Base-by-base conservation (phyloP, 306 rosid genomes). In the Vigna trinervia region DNA sequence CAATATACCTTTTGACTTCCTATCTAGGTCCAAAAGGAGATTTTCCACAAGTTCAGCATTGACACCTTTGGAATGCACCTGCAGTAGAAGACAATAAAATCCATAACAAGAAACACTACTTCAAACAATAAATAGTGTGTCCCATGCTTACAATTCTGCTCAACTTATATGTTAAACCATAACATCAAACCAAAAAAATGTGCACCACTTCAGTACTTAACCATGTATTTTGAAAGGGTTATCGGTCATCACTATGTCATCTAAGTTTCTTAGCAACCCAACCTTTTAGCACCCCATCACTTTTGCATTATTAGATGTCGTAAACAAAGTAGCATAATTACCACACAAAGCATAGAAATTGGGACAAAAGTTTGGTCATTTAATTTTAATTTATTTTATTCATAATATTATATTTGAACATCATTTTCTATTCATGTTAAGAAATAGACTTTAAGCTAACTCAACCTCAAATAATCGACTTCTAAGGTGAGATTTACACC, bases 51-150 rank as follows among this genome's bases (percentile, higher is more conserved):
- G 82, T 80, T 85, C 86, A 36, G 71, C 56, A 77, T 91, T 87
- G 36, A 84, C 78, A 75, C 98, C 98, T 75, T 87, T 94, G 61
- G 98, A 91, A 71, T 94, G 98, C 65, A 94, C 96, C 97, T 94
- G 81, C 78, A 81, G 62, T 68, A 80, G 56, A 56, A 65, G 19
- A n/a, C 56, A 68, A 32, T 15, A 71, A 65, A 43, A 67, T 12
- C 26, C 63, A 67, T 36, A 20, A 20, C 5, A 38, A 8, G 46
- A 39, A 23, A 63, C 17, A 43, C 17, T 8, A 39, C 20, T 39
- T 52, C 52, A 30, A 76, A 56, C 13, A 8, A 3, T 13, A 65
- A 13, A 34, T 22, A 60, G 43, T 48, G 5, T 0, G 15, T n/a
- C 52, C 36, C 38, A 34, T 62, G 50, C 38, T 47, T 17, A 12